Base-by-base conservation (phyloP, 2,329 filamentous ascomycete species). In the Capronia epimyces region DNA sequence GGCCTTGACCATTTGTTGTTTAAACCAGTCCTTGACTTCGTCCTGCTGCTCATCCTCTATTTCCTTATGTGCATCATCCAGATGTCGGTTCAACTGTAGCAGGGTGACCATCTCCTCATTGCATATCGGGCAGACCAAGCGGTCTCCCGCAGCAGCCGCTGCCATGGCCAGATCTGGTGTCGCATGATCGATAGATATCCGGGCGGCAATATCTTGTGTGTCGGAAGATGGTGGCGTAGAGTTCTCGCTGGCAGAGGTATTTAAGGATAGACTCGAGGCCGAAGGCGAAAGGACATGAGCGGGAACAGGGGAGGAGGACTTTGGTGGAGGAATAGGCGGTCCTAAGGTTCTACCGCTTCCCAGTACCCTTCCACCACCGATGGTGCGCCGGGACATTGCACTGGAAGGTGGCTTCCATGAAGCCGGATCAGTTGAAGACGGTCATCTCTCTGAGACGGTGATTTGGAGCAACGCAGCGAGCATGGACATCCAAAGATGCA, bases 91-190 rank as follows among this genome's bases (percentile, higher is more conserved):
- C 34, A 98, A 75, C 71, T 98, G 93, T 32, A 98, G 74, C 43
- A 98, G 73, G 12, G 93, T 97, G 64, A 97, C 89, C 93, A 98
- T 98, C 69, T 96, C 90, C 71, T 97, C 94, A 62, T 84, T 89
- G 70, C 93, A 98, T 66, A 98, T 98, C n/a, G 93, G 93, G 68
- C 93, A 98, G 49, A 91, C 82, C 52, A 98, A 81, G 67, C 80
- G 80, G 58, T 80, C 80, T 60, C 78, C 80, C 49, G 81, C 72
- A 46, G 81, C 77, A 43, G 72, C 75, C 57, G 77, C 76, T 43
- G 67, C 67, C 15, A 69, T 68, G 43, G 71, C 70, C 47, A 71
- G 69, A 40, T 73, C 73, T 62, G 74, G 70, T 34, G 75, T 75
- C 55, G 76, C 74, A 71, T 79, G 77, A 36, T 80, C 79, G 44